Evolutionary conservation across 177 flowering plant genomes (phyloP).

Genomic region (Vitis hybrid): DNA sequence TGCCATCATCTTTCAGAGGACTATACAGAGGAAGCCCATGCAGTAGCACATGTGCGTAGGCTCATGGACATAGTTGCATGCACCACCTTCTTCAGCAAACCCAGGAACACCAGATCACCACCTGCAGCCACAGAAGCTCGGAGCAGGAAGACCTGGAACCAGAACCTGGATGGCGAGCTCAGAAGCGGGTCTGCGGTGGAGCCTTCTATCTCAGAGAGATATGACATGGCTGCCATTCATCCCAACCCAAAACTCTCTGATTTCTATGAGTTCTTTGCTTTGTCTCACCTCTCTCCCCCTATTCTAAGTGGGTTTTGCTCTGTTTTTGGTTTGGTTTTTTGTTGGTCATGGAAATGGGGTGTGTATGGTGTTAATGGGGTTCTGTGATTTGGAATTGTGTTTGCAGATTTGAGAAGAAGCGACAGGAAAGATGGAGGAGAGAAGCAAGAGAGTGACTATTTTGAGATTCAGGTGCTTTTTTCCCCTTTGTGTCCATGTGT

Average conservation of each 20-base stretch:
- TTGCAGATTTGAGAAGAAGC: constrained; percentile 65
- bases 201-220: constrained; percentile 32
- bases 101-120: constrained; percentile 27
- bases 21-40: constrained; percentile 58
- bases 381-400: not conserved
- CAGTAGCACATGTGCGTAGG: constrained; percentile 77
- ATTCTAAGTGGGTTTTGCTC: constrained; percentile 52
- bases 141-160: constrained; percentile 32
- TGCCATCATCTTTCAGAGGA: constrained; percentile 60
- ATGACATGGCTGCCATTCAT: constrained; percentile 78
- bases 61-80: constrained; percentile 88
- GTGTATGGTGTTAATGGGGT: not conserved
- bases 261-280: constrained; percentile 92
- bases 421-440: constrained; percentile 44
- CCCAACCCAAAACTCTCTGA: constrained; percentile 85
- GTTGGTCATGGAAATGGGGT: not conserved
- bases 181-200: constrained; percentile 14
- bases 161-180: constrained; percentile 28
- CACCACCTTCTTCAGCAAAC: constrained; percentile 71
- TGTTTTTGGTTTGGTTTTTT: not conserved
- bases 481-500: too few relatives aligned
- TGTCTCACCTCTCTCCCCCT: constrained; percentile 76
- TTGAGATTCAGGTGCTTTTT: constrained; percentile 65
- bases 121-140: constrained; percentile 23
- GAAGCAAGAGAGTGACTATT: constrained; percentile 66